Evolutionary conservation across 305 asterid genomes (phyloP), one percentile per base, ranked within the genome.

Genomic region (Lippia alba): DNA sequence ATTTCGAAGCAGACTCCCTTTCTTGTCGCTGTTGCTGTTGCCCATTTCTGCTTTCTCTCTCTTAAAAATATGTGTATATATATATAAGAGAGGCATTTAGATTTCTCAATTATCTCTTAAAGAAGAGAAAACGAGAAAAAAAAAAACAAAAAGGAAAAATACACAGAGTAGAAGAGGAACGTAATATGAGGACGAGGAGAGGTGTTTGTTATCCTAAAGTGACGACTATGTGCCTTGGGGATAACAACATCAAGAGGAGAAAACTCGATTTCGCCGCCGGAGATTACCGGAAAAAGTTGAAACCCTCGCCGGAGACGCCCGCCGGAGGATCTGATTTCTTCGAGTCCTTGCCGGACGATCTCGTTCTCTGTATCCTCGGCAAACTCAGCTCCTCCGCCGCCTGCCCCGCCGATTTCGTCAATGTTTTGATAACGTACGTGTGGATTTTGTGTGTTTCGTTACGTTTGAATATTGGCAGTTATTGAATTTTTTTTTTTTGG

Each of bases 311-410:
- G 79, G 84, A 70, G 74, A 16, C 4, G 0, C 48, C 34, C 64
- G 83, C 34, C 64, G 83, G 74, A 3, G 78, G 67, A 17, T 53
- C 63, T 58, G 92, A 91, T 59, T 82, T 84, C 32, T 84, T 94
- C 59, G 97, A 89, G 15, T 70, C 74, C 3, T 73, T 94, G 70
- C 97, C 97, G 0, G 97, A 94, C 30, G 99, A 94, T 78, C 80
- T 94, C 4, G 81, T 90, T 2, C 67, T 91, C 0, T 84, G 64
- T 64, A 87, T 94, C 58, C 91, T 94, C 72, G 75, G 78, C 69
- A 91, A 83, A 63, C 93, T 94, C 72, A 79, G 82, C 76, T 82
- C 93, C 67, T 66, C 90, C 80, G 97, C 97, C 59, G 74, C 72
- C 17, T 82, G 69, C 66, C 94, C 99, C 0, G 78, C 97, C 2